Conservation (phyloP, 495 filamentous ascomycete genomes). For the Thozetella sp. region DNA sequence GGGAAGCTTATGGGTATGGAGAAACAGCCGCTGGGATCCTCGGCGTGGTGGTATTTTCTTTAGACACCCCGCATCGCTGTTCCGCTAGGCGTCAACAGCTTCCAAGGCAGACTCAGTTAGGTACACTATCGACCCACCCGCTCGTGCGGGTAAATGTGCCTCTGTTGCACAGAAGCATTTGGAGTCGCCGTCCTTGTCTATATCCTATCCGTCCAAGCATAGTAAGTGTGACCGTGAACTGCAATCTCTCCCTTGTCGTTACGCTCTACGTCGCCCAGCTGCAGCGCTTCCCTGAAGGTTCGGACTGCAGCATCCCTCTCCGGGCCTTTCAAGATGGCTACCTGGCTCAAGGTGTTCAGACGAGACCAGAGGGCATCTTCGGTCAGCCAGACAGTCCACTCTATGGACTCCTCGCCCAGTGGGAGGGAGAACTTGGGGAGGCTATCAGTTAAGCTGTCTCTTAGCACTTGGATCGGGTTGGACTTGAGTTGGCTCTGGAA, state of each 20-base stretch:
- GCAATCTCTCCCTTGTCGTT: slow-evolving; percentile 56
- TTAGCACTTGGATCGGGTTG: slow-evolving; percentile 39
- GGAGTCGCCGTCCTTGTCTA: slow-evolving; percentile 19
- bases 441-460: slow-evolving; percentile 26
- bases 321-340: slow-evolving; percentile 52
- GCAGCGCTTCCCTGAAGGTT: slow-evolving; percentile 42
- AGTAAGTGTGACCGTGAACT: slow-evolving; percentile 55
- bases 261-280: slow-evolving; percentile 37
- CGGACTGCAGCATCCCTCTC: slow-evolving; percentile 46
- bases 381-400: slow-evolving; percentile 48
- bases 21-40: too few species aligned
- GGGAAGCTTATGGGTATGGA: too few species aligned
- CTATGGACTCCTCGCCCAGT: slow-evolving; percentile 26
- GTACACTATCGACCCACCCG: too few species aligned
- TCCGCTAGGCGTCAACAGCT: too few species aligned
- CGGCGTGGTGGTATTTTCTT: too few species aligned
- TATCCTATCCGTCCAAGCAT: slow-evolving; percentile 51
- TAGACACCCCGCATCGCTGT: too few species aligned
- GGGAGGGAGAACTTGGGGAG: slow-evolving; percentile 54
- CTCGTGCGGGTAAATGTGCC: neutral
- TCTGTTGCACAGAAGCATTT: neutral
- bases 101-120: too few species aligned
- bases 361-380: slow-evolving; percentile 57
- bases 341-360: slow-evolving; percentile 61
- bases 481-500: slow-evolving; percentile 51